Evolutionary conservation across 2,329 filamentous ascomycete genomes (phyloP).

Genomic region (Corniculantispora saksenae): DNA sequence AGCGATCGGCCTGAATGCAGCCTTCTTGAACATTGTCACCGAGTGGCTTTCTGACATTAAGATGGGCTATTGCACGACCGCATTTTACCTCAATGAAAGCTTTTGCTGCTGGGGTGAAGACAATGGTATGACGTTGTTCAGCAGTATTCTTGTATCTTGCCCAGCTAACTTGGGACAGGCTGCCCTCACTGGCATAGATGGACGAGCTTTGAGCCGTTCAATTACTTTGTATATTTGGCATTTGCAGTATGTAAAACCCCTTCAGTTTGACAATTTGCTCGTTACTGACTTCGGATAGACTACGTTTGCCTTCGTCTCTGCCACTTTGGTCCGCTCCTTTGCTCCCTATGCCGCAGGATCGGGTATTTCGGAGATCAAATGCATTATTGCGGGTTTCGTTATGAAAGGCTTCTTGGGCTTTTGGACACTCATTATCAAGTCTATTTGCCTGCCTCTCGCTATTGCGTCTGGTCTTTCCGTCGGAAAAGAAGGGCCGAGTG

Average conservation of each 20-base stretch:
- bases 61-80: conserved; percentile 90
- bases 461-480: conserved; percentile 94
- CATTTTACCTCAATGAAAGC: conserved; percentile 94
- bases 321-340: conserved; percentile 83
- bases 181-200: conserved; percentile 89
- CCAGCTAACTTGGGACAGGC: conserved; percentile 47
- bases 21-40: conserved; percentile 89
- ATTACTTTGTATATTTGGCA: conserved; percentile 85
- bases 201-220: conserved; percentile 75
- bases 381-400: conserved; percentile 96
- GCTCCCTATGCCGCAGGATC: conserved; percentile 95
- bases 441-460: conserved; percentile 82
- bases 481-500: conserved; percentile 95
- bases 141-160: neutral
- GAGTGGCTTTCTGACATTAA: conserved; percentile 98
- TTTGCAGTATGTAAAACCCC: conserved; percentile 64
- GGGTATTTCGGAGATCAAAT: conserved; percentile 98
- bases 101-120: conserved; percentile 99
- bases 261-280: neutral
- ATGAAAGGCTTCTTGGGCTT: conserved; percentile 97
- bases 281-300: conserved; percentile 46
- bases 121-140: conserved; percentile 54
- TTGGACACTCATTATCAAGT: conserved; percentile 93
- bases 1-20: conserved; percentile 92
- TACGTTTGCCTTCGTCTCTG: conserved; percentile 78